Conservation (phyloP, 805 yeast species). For the Dipodascus albidus region DNA sequence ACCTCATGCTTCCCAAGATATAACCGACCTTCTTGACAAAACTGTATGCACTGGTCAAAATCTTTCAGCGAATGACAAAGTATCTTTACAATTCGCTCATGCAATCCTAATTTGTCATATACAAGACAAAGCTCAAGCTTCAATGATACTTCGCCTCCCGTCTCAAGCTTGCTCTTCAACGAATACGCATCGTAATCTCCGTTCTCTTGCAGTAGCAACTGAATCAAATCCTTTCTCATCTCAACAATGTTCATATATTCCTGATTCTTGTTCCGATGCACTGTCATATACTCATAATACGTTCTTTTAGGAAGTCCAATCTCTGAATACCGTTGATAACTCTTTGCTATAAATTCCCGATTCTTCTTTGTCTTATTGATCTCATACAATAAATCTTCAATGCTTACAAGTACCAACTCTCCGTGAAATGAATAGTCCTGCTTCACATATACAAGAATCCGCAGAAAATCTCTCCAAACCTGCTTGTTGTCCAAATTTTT, state of each 20-base stretch:
- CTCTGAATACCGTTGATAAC: slow-evolving; percentile 11
- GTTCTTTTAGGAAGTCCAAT: slow-evolving; percentile 25
- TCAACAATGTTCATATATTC: slow-evolving; percentile 10
- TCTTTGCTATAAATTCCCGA: slow-evolving; percentile 10
- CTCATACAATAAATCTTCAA: slow-evolving; percentile 23
- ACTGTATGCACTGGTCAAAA: slow-evolving; percentile 24
- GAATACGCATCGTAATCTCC: slow-evolving; percentile 17
- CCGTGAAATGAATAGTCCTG: slow-evolving; percentile 18
- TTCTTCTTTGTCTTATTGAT: slow-evolving; percentile 12
- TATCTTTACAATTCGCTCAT: slow-evolving; percentile 23
- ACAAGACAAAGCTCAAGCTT: slow-evolving; percentile 24
- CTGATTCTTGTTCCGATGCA: neutral
- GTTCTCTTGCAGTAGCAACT: slow-evolving; percentile 15
- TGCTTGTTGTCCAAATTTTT: slow-evolving; percentile 24
- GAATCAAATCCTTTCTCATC: slow-evolving; percentile 18
- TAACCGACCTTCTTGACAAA: slow-evolving; percentile 19
- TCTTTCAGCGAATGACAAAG: slow-evolving; percentile 24
- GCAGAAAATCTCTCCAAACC: slow-evolving; percentile 23
- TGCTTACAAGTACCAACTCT: slow-evolving; percentile 25
- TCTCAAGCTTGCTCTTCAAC: slow-evolving; percentile 18
- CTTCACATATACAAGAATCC: slow-evolving; percentile 4
- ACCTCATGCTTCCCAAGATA: slow-evolving; percentile 3
- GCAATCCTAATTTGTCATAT: slow-evolving; percentile 23
- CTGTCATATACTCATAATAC: slow-evolving; percentile 8
- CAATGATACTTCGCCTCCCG: slow-evolving; percentile 15